Percentiles rank a stretch among this genome's conserved stretches.
Evolutionary conservation across 768 basidiomycete genomes (phyloP).

Genomic region (Panus rudis): DNA sequence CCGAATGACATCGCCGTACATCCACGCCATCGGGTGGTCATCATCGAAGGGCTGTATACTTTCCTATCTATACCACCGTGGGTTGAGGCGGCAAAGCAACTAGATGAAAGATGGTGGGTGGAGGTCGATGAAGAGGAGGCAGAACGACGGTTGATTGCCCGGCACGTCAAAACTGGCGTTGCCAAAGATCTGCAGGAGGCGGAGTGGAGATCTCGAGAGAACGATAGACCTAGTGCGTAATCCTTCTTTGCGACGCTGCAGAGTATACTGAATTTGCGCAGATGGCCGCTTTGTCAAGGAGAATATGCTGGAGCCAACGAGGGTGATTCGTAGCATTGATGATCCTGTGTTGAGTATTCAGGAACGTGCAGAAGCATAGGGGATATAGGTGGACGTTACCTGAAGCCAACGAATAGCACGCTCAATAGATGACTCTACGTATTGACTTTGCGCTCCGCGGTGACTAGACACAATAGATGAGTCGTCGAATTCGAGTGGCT

Average conservation of each 20-base stretch:
- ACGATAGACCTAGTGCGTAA: slow-evolving; percentile 27
- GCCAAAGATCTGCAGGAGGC: slow-evolving; percentile 60
- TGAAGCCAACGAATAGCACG: too few relatives aligned
- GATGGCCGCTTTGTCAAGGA: slow-evolving; percentile 37
- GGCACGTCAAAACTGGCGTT: slow-evolving; percentile 78
- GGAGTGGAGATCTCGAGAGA: slow-evolving; percentile 62
- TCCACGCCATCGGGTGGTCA: slow-evolving; percentile 64
- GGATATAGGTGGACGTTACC: background rate
- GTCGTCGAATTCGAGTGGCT: too few relatives aligned
- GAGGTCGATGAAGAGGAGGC: slow-evolving; percentile 51
- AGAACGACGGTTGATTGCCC: slow-evolving; percentile 49
- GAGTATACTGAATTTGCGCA: slow-evolving; percentile 12
- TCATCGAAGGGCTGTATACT: slow-evolving; percentile 89
- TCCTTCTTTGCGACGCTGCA: background rate
- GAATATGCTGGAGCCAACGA: slow-evolving; percentile 34
- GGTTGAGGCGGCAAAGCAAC: slow-evolving; percentile 49
- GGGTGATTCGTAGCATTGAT: slow-evolving; percentile 34
- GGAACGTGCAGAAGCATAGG: background rate
- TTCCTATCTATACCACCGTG: slow-evolving; percentile 72
- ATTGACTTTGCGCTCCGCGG: slow-evolving; percentile 45
- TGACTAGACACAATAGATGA: too few relatives aligned
- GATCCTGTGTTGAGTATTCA: slow-evolving; percentile 28
- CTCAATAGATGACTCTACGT: too few relatives aligned
- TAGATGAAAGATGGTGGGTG: slow-evolving; percentile 80
- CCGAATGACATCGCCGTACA: slow-evolving; percentile 50